Conservation (phyloP, 768 basidiomycete species). For the Termitomyces sp. region DNA sequence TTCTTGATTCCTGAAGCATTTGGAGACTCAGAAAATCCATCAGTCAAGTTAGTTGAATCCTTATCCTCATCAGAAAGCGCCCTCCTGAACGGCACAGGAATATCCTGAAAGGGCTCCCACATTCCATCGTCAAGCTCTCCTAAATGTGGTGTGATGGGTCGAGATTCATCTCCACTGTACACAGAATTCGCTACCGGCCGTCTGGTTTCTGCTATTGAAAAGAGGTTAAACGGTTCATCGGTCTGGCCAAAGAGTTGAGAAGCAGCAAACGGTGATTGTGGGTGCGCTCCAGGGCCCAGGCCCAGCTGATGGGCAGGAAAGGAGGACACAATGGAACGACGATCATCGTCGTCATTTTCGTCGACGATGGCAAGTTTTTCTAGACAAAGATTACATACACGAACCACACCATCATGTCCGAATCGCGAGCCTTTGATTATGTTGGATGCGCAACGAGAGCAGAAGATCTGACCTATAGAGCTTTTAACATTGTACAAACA, state of each 20-base stretch:
- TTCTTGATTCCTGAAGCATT: slow-evolving; percentile 40
- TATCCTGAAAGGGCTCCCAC: slow-evolving; percentile 48
- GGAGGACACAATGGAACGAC: slow-evolving; percentile 71
- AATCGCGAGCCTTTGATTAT: slow-evolving; percentile 93
- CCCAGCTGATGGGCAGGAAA: slow-evolving; percentile 80
- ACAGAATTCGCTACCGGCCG: slow-evolving; percentile 50
- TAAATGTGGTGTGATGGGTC: slow-evolving; percentile 44
- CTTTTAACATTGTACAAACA: not conserved
- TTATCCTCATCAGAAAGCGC: slow-evolving; percentile 76
- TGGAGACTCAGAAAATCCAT: slow-evolving; percentile 42
- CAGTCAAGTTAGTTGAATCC: slow-evolving; percentile 39
- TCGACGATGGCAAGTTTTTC: slow-evolving; percentile 85
- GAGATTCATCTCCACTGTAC: slow-evolving; percentile 45
- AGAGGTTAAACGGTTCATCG: slow-evolving; percentile 76
- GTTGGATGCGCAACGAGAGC: slow-evolving; percentile 94
- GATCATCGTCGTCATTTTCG: slow-evolving; percentile 87
- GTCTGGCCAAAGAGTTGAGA: slow-evolving; percentile 78
- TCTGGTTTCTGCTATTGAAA: slow-evolving; percentile 77
- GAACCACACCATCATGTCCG: slow-evolving; percentile 91
- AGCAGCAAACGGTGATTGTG: slow-evolving; percentile 85
- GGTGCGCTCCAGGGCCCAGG: slow-evolving; percentile 41
- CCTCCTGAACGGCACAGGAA: slow-evolving; percentile 71
- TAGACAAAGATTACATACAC: slow-evolving; percentile 95
- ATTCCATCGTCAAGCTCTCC: slow-evolving; percentile 36
- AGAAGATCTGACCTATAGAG: slow-evolving; percentile 86